Evolutionary conservation across 225 moss, liverwort and hornwort species (phyloP).

Genomic region (Rhytidiadelphus loreus): DNA sequence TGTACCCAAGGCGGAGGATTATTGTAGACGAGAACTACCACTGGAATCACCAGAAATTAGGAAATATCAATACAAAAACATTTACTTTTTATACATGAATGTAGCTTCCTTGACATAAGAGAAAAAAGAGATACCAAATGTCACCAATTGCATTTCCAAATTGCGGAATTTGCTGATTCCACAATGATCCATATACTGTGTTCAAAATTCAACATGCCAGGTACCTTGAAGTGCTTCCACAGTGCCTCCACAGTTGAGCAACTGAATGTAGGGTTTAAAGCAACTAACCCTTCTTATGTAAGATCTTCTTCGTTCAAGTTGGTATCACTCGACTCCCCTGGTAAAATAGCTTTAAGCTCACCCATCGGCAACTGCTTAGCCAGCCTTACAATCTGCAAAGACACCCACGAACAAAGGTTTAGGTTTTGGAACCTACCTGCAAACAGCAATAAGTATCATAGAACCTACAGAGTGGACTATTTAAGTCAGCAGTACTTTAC

Average conservation of each 20-base stretch:
- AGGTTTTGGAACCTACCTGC: neutral
- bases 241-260: neutral
- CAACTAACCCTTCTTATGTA: constrained; percentile 21
- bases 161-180: neutral
- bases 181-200: neutral
- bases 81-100: neutral
- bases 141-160: neutral
- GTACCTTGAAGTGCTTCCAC: neutral
- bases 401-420: neutral
- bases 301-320: constrained; percentile 38
- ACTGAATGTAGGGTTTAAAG: neutral
- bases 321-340: constrained; percentile 27
- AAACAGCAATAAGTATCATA: neutral
- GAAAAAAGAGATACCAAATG: neutral
- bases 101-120: neutral
- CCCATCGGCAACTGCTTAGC: constrained; percentile 72
- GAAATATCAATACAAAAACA: neutral
- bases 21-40: neutral
- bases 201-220: neutral
- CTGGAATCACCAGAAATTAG: neutral
- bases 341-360: constrained; percentile 16
- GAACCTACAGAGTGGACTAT: neutral
- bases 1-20: neutral
- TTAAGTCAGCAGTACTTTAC: neutral
- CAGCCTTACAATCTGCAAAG: constrained; percentile 68